Evolutionary conservation across 345 rosid genomes (phyloP).

Genomic region (Eutrema japonicum): DNA sequence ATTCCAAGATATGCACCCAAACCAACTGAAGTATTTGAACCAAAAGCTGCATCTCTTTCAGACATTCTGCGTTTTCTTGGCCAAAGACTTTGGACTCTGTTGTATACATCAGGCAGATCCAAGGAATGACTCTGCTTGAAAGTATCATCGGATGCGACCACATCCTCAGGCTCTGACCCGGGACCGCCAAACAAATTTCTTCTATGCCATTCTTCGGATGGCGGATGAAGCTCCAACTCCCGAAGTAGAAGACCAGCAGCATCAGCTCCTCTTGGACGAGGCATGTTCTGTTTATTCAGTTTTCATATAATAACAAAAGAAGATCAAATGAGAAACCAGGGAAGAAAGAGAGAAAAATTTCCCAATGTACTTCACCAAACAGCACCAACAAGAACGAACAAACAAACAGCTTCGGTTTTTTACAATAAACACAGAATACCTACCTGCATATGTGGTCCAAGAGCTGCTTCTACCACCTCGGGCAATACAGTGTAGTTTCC

Average conservation of each 20-base stretch:
- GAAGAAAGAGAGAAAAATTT: slow-evolving; percentile 2
- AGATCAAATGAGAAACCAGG: slow-evolving; percentile 18
- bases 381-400: slow-evolving; percentile 8
- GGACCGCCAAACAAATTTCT: slow-evolving; percentile 97
- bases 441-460: slow-evolving; percentile 99
- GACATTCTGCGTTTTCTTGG: slow-evolving; percentile 95
- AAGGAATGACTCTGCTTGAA: slow-evolving; percentile 49
- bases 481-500: slow-evolving; percentile 97
- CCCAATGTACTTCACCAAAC: background rate
- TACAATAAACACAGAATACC: slow-evolving; percentile 53
- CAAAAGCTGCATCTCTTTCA: slow-evolving; percentile 98
- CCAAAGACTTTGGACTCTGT: slow-evolving; percentile 80
- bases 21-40: slow-evolving; percentile 89
- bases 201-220: slow-evolving; percentile 99
- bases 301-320: slow-evolving; percentile 3
- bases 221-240: slow-evolving; percentile 96
- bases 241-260: slow-evolving; percentile 97
- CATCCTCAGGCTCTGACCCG: slow-evolving; percentile 85
- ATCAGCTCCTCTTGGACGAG: slow-evolving; percentile 99
- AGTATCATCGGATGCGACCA: slow-evolving; percentile 55
- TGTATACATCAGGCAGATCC: slow-evolving; percentile 52
- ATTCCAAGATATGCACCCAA: slow-evolving; percentile 97
- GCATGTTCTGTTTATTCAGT: slow-evolving; percentile 78
- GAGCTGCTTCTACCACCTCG: slow-evolving; percentile 99
- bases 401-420: background rate